phyloP scores from a whole-genome alignment of 2,329 filamentous ascomycete species.

The Aspergillus arachidicola region DNA sequence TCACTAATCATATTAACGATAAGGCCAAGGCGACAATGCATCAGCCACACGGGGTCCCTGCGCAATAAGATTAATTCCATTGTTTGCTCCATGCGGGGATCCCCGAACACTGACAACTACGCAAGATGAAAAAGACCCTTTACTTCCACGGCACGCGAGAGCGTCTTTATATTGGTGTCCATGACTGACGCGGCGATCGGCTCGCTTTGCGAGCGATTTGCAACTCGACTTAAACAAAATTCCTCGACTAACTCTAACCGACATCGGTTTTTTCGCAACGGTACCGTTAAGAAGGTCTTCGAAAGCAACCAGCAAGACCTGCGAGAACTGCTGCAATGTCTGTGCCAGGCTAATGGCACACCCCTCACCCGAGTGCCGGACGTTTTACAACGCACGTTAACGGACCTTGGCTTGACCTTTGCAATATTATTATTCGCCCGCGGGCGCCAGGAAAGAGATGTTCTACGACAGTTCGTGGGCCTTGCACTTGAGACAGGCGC shows the following conservation, averaged over 20 bases:
- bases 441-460: conserved; percentile 25
- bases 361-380: background rate
- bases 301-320: conserved; percentile 11
- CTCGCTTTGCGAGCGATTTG: conserved; percentile 17
- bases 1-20: background rate
- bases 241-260: conserved; percentile 13
- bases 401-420: conserved; percentile 33
- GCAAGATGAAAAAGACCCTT: background rate
- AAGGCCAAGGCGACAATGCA: background rate
- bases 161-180: background rate
- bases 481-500: conserved; percentile 4
- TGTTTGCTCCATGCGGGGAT: background rate
- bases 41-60: conserved; percentile 1
- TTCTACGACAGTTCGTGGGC: conserved; percentile 15
- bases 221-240: conserved; percentile 3
- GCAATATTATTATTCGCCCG: conserved; percentile 36
- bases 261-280: conserved; percentile 21
- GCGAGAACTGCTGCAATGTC: conserved; percentile 5
- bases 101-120: background rate
- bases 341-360: background rate
- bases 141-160: background rate
- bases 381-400: background rate
- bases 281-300: conserved; percentile 20
- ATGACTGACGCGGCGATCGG: conserved; percentile 1
- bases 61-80: background rate